Percentiles rank a stretch among this genome's conserved stretches.
Conservation (phyloP, 768 basidiomycete genomes). For the Phlebiopsis flavidoalba region DNA sequence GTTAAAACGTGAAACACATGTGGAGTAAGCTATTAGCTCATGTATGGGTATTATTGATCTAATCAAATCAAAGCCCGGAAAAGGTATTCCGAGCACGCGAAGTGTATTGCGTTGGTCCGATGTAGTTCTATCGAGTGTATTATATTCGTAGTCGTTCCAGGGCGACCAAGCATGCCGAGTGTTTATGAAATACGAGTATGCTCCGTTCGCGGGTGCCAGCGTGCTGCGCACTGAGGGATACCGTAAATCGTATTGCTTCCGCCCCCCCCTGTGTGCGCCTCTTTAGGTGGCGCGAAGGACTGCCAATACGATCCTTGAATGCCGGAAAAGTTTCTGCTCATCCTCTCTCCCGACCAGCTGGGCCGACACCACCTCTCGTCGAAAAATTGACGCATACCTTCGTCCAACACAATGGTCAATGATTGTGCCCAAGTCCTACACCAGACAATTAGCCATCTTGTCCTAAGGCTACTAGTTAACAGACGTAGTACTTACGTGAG, state of each 20-base stretch:
- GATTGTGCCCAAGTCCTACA: slow-evolving; percentile 73
- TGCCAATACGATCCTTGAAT: slow-evolving; percentile 92
- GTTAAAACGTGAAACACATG: slow-evolving; percentile 7
- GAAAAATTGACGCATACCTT: slow-evolving; percentile 90
- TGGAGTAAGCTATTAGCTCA: not conserved
- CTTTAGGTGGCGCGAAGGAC: slow-evolving; percentile 73
- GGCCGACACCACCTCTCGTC: too few species aligned
- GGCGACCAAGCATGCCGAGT: not conserved
- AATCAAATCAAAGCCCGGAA: slow-evolving; percentile 9
- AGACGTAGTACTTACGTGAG: slow-evolving; percentile 56
- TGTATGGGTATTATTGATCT: slow-evolving; percentile 7
- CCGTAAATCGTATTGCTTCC: not conserved
- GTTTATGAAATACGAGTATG: not conserved
- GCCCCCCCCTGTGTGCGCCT: too few species aligned
- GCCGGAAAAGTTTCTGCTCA: slow-evolving; percentile 54
- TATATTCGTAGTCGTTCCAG: not conserved
- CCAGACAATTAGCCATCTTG: not conserved
- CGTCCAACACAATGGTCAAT: slow-evolving; percentile 84
- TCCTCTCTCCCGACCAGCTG: slow-evolving; percentile 85
- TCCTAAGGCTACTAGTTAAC: not conserved
- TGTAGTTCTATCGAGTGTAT: too few species aligned
- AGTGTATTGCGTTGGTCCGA: slow-evolving; percentile 4
- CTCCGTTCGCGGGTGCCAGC: not conserved
- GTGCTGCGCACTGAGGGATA: not conserved
- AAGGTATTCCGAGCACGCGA: slow-evolving; percentile 5